These are phyloP conservation scores for Dendrobium officinale DNA, from an alignment of 106 monocot genomes.

Conservation along the genomic window DNA sequence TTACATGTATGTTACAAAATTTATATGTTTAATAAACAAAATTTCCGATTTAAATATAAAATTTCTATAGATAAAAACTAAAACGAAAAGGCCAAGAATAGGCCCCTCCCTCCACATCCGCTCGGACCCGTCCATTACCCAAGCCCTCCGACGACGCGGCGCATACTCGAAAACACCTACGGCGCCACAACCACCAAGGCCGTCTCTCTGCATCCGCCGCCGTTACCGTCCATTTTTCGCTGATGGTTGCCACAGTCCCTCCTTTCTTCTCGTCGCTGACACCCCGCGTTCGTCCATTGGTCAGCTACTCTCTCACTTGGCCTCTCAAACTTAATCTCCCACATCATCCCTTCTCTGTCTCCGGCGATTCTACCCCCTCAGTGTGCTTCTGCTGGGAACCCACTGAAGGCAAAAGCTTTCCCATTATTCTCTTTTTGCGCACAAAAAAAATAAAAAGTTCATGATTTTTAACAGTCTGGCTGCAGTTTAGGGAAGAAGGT, in stretches of 20 bases:
- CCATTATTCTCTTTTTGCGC: not conserved
- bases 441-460: too few species aligned
- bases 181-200: too few species aligned
- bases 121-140: not conserved
- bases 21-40: too few species aligned
- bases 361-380: not conserved
- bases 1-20: too few species aligned
- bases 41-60: too few species aligned
- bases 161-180: too few species aligned
- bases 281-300: constrained; percentile 3
- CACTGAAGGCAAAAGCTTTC: not conserved
- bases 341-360: too few species aligned
- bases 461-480: too few species aligned
- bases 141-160: not conserved
- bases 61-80: too few species aligned
- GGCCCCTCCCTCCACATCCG: not conserved
- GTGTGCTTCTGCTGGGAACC: not conserved
- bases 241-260: not conserved
- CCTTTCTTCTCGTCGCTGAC: constrained; percentile 3
- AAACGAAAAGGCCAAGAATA: too few species aligned
- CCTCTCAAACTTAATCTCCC: not conserved
- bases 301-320: not conserved
- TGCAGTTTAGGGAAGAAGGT: too few species aligned
- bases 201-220: too few species aligned
- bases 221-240: not conserved